Percentiles rank a stretch among this genome's conserved stretches.
These are phyloP conservation scores for Pythium diclinum DNA, from an alignment of 352 stramenopile genomes.

Conservation along the genomic window DNA sequence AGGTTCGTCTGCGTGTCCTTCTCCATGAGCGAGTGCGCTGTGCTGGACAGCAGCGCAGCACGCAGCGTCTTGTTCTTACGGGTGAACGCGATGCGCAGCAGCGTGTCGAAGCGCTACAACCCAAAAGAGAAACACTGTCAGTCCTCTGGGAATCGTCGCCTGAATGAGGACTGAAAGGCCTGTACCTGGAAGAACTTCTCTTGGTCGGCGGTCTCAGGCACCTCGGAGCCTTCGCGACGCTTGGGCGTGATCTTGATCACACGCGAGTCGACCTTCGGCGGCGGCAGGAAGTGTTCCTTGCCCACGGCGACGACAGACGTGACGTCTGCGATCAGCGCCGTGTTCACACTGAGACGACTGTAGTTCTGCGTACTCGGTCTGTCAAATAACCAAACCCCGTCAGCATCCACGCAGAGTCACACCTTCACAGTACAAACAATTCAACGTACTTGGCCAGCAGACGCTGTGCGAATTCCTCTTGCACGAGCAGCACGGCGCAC, in stretches of 20 bases:
- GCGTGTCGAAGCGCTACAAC: constrained; percentile 61
- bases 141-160: not conserved
- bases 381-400: not conserved
- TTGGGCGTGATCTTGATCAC: constrained; percentile 67
- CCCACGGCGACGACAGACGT: constrained; percentile 57
- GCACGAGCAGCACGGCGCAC: constrained; percentile 73
- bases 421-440: not conserved
- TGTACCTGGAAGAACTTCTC: constrained; percentile 51
- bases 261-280: constrained; percentile 80
- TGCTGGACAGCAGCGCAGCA: constrained; percentile 63
- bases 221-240: not conserved
- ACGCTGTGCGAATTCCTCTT: constrained; percentile 81
- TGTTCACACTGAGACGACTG: constrained; percentile 79
- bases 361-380: constrained; percentile 76
- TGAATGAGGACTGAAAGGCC: no score
- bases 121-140: constrained; percentile 2
- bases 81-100: constrained; percentile 73
- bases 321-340: constrained; percentile 65
- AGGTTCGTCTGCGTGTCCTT: constrained; percentile 26
- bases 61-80: constrained; percentile 88
- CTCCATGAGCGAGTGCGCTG: constrained; percentile 39
- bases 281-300: constrained; percentile 63
- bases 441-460: constrained; percentile 57
- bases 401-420: not conserved
- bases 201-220: constrained; percentile 25